phyloP scores from a whole-genome alignment of 768 basidiomycete species.

The Mycena vitilis region DNA sequence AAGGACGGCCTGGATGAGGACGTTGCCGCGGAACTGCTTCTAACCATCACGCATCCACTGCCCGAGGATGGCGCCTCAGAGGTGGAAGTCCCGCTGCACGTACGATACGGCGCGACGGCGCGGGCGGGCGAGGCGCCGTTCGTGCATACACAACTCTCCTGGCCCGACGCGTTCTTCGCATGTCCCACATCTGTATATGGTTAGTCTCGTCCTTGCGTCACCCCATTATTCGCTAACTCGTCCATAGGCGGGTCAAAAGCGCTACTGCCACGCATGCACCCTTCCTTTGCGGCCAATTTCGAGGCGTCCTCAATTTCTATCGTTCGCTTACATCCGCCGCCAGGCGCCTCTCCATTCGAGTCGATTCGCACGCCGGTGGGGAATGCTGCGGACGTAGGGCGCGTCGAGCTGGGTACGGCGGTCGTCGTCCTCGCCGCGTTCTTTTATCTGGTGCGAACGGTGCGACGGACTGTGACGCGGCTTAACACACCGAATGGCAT shows the following conservation, averaged over 20 bases:
- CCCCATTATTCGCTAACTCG: neutral
- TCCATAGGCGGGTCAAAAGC: neutral
- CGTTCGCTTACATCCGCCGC: slow-evolving; percentile 2
- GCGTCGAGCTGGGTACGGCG: slow-evolving; percentile 57
- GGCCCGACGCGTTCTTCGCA: slow-evolving; percentile 54
- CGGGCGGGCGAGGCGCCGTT: slow-evolving; percentile 34
- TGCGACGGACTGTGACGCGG: slow-evolving; percentile 10
- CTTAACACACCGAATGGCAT: neutral
- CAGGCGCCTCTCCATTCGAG: slow-evolving; percentile 25
- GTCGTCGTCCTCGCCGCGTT: slow-evolving; percentile 54
- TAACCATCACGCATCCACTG: slow-evolving; percentile 37
- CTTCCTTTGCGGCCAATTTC: slow-evolving; percentile 38
- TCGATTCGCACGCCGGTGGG: slow-evolving; percentile 54
- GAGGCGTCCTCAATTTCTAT: slow-evolving; percentile 1
- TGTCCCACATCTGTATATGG: slow-evolving; percentile 45
- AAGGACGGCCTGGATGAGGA: neutral
- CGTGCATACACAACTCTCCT: slow-evolving; percentile 45
- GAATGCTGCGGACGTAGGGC: slow-evolving; percentile 45
- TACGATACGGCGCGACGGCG: slow-evolving; percentile 54
- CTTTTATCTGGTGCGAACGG: slow-evolving; percentile 46
- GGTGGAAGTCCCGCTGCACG: slow-evolving; percentile 58
- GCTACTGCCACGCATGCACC: slow-evolving; percentile 18
- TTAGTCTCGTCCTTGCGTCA: slow-evolving; percentile 22
- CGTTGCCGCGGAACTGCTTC: slow-evolving; percentile 32
- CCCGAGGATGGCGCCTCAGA: slow-evolving; percentile 34